These are phyloP conservation scores for Turritis glabra DNA, from an alignment of 345 rosid genomes.

Conservation along the genomic window DNA sequence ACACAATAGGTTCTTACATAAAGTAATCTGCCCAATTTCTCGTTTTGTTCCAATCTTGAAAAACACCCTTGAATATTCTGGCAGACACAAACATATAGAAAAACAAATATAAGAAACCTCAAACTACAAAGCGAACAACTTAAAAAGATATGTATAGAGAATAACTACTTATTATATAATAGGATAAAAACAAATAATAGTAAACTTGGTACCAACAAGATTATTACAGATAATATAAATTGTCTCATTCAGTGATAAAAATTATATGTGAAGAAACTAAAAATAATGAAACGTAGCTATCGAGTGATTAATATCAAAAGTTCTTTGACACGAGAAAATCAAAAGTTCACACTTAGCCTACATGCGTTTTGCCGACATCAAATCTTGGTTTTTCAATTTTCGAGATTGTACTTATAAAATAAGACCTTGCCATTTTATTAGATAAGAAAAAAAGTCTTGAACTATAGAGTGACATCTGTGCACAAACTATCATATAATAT, in stretches of 20 bases:
- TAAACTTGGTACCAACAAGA: not conserved
- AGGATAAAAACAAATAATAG: not conserved
- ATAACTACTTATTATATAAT: not conserved
- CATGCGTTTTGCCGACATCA: constrained; percentile 28
- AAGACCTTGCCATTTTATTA: not conserved
- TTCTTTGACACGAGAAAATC: constrained; percentile 25
- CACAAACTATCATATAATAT: not conserved
- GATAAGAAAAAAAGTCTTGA: not conserved
- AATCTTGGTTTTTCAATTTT: constrained; percentile 25
- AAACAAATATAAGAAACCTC: not conserved
- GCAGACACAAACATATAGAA: not conserved
- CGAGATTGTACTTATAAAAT: constrained; percentile 14
- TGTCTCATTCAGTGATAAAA: not conserved
- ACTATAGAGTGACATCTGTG: constrained; percentile 27
- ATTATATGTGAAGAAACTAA: not conserved
- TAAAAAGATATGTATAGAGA: not conserved
- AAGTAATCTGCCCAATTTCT: constrained; percentile 35
- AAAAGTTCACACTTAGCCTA: constrained; percentile 23
- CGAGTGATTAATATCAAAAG: constrained; percentile 36
- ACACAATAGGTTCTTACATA: constrained; percentile 20
- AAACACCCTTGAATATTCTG: constrained; percentile 18
- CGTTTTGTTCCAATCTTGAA: constrained; percentile 14
- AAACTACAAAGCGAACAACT: not conserved
- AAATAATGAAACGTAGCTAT: constrained; percentile 25
- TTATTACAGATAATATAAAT: not conserved